Conservation (phyloP, 2,329 filamentous ascomycete species). For the Chrysosporium queenslandicum region DNA sequence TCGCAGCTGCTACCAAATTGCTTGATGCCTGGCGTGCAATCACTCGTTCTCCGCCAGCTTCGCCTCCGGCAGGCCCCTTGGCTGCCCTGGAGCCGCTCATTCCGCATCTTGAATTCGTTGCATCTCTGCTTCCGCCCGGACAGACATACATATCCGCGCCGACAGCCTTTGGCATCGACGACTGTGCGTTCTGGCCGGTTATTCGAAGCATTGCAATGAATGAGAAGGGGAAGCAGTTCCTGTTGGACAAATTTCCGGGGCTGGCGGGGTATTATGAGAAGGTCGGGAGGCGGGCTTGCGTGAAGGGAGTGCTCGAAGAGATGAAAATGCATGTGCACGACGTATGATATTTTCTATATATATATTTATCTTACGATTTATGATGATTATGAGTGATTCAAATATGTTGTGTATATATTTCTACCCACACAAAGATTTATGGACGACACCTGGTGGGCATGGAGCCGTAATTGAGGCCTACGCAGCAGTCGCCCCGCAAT, state of each 20-base stretch:
- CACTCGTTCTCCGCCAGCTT: background rate
- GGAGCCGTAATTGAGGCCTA: too few species aligned
- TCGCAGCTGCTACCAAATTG: slow-evolving; percentile 5
- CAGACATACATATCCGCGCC: slow-evolving; percentile 31
- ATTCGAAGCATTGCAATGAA: slow-evolving; percentile 30
- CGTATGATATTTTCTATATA: background rate
- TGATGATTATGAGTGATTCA: background rate
- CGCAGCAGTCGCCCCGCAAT: too few species aligned
- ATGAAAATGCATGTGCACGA: background rate
- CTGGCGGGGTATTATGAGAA: slow-evolving; percentile 32
- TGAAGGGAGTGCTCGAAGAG: slow-evolving; percentile 28
- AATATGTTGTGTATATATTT: background rate
- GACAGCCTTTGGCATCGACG: slow-evolving; percentile 31
- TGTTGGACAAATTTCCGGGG: slow-evolving; percentile 25
- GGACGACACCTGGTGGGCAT: too few species aligned
- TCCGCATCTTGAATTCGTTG: slow-evolving; percentile 3
- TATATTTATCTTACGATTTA: background rate
- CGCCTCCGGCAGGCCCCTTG: background rate
- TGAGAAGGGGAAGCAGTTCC: slow-evolving; percentile 14
- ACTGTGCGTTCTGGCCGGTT: slow-evolving; percentile 38
- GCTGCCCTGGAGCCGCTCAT: background rate
- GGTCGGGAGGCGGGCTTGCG: slow-evolving; percentile 31
- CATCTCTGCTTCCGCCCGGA: slow-evolving; percentile 18
- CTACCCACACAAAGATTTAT: too few species aligned
- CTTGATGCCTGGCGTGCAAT: slow-evolving; percentile 2